These are phyloP conservation scores for Saturnispora sanitii DNA, from an alignment of 805 yeast genomes.

Conservation along the genomic window DNA sequence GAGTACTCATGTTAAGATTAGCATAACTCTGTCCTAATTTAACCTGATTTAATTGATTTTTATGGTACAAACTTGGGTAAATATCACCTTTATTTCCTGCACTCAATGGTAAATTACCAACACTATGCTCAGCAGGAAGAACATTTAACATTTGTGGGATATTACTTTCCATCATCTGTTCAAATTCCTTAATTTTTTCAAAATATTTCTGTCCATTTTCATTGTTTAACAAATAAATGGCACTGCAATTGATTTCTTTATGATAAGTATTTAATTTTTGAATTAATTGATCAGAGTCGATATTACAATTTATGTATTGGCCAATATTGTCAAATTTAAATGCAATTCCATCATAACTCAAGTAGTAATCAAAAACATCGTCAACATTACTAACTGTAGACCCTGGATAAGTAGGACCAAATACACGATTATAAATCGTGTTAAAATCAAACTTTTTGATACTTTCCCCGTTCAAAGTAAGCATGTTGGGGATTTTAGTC, in stretches of 20 bases:
- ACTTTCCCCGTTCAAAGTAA: slow-evolving; percentile 18
- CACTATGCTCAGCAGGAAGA: not conserved
- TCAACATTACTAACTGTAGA: slow-evolving; percentile 22
- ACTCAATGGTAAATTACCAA: not conserved
- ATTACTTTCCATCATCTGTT: not conserved
- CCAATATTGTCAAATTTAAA: slow-evolving; percentile 33
- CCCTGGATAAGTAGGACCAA: slow-evolving; percentile 60
- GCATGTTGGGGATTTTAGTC: slow-evolving; percentile 8
- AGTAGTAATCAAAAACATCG: slow-evolving; percentile 26
- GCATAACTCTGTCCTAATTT: not conserved
- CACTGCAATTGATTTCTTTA: slow-evolving; percentile 29
- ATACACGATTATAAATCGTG: slow-evolving; percentile 41
- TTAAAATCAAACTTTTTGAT: slow-evolving; percentile 27
- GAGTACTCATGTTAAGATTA: not conserved
- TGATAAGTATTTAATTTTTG: slow-evolving; percentile 20
- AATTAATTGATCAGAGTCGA: slow-evolving; percentile 13
- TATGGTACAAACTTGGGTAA: not conserved
- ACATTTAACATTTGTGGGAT: not conserved
- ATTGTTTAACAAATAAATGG: slow-evolving; percentile 33
- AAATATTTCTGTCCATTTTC: slow-evolving; percentile 17
- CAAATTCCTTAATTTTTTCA: slow-evolving; percentile 1
- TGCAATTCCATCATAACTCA: slow-evolving; percentile 49
- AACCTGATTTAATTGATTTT: too few relatives aligned
- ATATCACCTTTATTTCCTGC: not conserved
- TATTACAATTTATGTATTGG: not conserved